Conservation (phyloP, 2,329 filamentous ascomycete genomes). For the Fusarium sp. region DNA sequence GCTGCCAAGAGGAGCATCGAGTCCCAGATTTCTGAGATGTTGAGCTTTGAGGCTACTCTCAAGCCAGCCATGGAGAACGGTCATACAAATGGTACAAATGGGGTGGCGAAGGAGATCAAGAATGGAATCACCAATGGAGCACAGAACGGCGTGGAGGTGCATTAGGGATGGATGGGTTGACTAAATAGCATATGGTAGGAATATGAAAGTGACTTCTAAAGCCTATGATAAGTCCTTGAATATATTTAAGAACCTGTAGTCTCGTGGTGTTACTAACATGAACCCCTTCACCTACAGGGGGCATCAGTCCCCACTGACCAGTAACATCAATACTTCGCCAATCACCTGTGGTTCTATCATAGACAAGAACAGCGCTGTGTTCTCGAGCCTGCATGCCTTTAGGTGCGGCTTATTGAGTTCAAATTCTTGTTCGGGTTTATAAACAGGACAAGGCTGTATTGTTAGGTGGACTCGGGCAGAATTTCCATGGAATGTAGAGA, state of each 20-base stretch:
- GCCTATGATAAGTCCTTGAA: neutral
- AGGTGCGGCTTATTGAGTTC: neutral
- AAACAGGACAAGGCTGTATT: neutral
- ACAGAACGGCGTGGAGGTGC: neutral
- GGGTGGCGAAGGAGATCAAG: accelerated
- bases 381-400: neutral
- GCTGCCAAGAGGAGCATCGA: conserved; percentile 57
- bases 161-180: neutral
- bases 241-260: neutral
- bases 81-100: neutral
- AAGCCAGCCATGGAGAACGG: conserved; percentile 3
- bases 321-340: neutral
- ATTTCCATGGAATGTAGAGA: neutral
- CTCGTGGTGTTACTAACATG: neutral
- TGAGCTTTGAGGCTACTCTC: conserved; percentile 54
- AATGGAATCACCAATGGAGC: neutral
- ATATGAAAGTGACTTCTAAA: neutral
- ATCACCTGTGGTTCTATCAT: neutral
- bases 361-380: neutral
- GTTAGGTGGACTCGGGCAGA: neutral
- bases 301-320: too few relatives aligned
- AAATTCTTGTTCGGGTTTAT: neutral
- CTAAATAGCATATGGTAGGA: neutral
- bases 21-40: conserved; percentile 54
- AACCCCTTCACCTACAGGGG: neutral